Percentiles rank a stretch among this genome's conserved stretches.
Conservation (phyloP, 2,329 filamentous ascomycete genomes). For the Bertia moriformis region DNA sequence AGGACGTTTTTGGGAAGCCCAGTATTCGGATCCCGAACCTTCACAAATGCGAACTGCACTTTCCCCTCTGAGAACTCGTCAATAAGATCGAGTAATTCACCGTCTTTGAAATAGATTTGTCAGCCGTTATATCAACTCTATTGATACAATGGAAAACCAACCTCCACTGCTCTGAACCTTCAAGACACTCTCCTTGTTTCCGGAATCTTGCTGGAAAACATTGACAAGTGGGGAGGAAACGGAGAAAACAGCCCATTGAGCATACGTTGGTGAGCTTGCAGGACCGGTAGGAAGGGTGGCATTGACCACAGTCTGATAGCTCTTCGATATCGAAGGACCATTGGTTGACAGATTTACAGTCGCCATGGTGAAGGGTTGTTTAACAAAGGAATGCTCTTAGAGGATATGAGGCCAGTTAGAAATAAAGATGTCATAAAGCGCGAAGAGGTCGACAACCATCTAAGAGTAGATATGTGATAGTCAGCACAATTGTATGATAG, state of each 20-base stretch:
- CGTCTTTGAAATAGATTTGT: constrained; percentile 31
- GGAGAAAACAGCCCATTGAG: constrained; percentile 58
- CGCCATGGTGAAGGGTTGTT: too few relatives aligned
- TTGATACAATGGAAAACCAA: constrained; percentile 13
- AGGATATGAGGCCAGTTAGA: too few relatives aligned
- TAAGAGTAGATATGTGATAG: too few relatives aligned
- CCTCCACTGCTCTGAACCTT: constrained; percentile 62
- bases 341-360: constrained; percentile 69
- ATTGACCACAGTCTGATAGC: constrained; percentile 58
- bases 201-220: constrained; percentile 50
- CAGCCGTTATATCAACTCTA: constrained; percentile 3
- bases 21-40: constrained; percentile 61
- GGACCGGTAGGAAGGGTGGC: constrained; percentile 37
- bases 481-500: too few relatives aligned
- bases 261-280: constrained; percentile 55
- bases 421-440: too few relatives aligned
- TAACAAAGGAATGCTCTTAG: too few relatives aligned
- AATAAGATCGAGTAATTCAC: constrained; percentile 54
- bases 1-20: constrained; percentile 57
- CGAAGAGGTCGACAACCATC: too few relatives aligned
- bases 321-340: constrained; percentile 72
- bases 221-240: constrained; percentile 58
- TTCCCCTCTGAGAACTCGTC: constrained; percentile 65
- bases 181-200: constrained; percentile 55
- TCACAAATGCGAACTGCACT: constrained; percentile 65